Evolutionary conservation across 805 yeast species (phyloP).

Genomic region (Kazachstania psychrophila): DNA sequence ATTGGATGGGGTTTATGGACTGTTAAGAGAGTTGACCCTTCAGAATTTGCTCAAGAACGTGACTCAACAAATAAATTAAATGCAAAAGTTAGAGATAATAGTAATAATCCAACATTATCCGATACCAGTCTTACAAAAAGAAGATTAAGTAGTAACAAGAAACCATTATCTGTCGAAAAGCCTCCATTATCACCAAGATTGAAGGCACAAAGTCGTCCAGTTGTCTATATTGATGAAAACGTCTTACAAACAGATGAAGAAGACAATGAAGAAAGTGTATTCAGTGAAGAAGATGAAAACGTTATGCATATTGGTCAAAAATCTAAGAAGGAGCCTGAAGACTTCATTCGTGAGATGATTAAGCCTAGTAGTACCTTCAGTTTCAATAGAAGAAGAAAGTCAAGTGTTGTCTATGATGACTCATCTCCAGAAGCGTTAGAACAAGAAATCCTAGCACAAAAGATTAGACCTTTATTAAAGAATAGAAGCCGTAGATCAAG

Average conservation of each 20-base stretch:
- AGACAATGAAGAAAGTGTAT: conserved; percentile 14
- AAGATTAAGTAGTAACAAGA: conserved; percentile 25
- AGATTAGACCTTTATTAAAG: conserved; percentile 10
- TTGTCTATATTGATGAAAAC: conserved; percentile 34
- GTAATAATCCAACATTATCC: conserved; percentile 3
- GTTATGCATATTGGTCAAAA: neutral
- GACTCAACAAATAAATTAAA: conserved; percentile 34
- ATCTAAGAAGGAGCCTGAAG: neutral
- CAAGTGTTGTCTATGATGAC: conserved; percentile 22
- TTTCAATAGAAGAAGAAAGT: conserved; percentile 15
- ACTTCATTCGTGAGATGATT: conserved; percentile 1
- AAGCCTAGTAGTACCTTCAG: conserved; percentile 3
- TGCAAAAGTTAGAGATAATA: conserved; percentile 37
- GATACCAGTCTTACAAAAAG: conserved; percentile 13
- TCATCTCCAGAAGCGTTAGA: conserved; percentile 15
- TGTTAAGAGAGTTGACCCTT: conserved; percentile 44
- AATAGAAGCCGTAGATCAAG: conserved; percentile 13
- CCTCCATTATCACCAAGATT: conserved; percentile 1
- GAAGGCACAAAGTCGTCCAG: conserved; percentile 2
- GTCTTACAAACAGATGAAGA: conserved; percentile 30
- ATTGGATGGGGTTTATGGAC: conserved; percentile 98
- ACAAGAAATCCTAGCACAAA: conserved; percentile 11
- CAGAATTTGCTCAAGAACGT: conserved; percentile 30
- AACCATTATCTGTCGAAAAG: conserved; percentile 4
- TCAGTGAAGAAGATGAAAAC: conserved; percentile 13